phyloP scores from a whole-genome alignment of 495 filamentous ascomycete genomes.

The Amphirosellinia nigrospora region DNA sequence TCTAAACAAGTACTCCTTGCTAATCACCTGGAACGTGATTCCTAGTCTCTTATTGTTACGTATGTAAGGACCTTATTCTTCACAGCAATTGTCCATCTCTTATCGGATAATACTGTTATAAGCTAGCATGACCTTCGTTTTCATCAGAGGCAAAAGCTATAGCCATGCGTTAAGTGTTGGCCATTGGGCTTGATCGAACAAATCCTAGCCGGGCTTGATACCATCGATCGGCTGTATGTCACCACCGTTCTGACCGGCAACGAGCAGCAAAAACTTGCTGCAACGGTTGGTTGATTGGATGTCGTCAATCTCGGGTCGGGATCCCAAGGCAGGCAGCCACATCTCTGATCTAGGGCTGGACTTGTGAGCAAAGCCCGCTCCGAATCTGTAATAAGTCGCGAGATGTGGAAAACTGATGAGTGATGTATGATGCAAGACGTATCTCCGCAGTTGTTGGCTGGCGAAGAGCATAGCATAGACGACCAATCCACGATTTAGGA shows the following conservation, averaged over 20 bases:
- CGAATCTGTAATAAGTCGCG: background rate
- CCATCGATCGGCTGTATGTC: background rate
- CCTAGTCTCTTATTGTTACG: background rate
- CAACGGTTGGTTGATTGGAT: background rate
- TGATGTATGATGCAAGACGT: conserved; percentile 2
- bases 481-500: conserved; percentile 5
- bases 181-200: background rate
- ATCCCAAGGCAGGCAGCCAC: conserved; percentile 16
- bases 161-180: background rate
- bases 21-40: background rate
- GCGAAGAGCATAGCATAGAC: background rate
- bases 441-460: background rate
- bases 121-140: background rate
- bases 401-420: background rate
- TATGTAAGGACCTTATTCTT: background rate
- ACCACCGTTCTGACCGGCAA: conserved; percentile 1
- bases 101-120: background rate
- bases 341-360: background rate
- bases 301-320: background rate
- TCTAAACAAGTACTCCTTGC: background rate
- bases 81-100: background rate
- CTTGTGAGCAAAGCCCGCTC: conserved; percentile 1
- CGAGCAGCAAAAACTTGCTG: background rate
- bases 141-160: background rate
- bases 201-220: background rate